Evolutionary conservation across 2,329 filamentous ascomycete species (phyloP).

Genomic region (Myriangium duriaei): DNA sequence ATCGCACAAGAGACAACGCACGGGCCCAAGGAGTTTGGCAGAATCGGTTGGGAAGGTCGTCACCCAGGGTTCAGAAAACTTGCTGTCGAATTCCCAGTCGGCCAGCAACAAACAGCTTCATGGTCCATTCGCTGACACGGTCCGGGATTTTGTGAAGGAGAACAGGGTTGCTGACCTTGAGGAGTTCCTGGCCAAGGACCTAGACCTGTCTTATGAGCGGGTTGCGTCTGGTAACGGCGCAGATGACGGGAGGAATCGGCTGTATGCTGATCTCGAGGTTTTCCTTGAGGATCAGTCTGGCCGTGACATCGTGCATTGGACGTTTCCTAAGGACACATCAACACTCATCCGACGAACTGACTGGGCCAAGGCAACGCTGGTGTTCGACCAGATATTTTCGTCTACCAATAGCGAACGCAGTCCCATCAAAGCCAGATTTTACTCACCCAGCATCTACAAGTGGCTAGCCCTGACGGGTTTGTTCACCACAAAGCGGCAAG

Average conservation of each 20-base stretch:
- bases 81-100: background rate
- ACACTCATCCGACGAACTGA: constrained; percentile 44
- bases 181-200: constrained; percentile 17
- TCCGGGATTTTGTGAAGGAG: constrained; percentile 16
- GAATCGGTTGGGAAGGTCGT: constrained; percentile 61
- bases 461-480: constrained; percentile 47
- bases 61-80: constrained; percentile 2
- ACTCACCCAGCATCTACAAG: constrained; percentile 41
- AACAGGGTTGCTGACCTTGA: constrained; percentile 18
- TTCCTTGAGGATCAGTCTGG: constrained; percentile 5
- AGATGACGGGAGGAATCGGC: background rate
- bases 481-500: constrained; percentile 27
- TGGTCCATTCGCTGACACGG: constrained; percentile 12
- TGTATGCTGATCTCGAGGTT: constrained; percentile 1
- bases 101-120: constrained; percentile 7
- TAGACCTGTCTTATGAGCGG: constrained; percentile 7
- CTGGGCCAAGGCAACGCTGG: constrained; percentile 50
- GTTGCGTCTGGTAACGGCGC: background rate
- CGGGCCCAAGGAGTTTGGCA: constrained; percentile 46
- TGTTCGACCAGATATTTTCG: constrained; percentile 37
- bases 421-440: constrained; percentile 30
- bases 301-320: constrained; percentile 29
- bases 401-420: constrained; percentile 10
- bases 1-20: constrained; percentile 26
- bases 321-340: constrained; percentile 20